Conservation (phyloP, 805 yeast genomes). For the Pichia cephalocereana region DNA sequence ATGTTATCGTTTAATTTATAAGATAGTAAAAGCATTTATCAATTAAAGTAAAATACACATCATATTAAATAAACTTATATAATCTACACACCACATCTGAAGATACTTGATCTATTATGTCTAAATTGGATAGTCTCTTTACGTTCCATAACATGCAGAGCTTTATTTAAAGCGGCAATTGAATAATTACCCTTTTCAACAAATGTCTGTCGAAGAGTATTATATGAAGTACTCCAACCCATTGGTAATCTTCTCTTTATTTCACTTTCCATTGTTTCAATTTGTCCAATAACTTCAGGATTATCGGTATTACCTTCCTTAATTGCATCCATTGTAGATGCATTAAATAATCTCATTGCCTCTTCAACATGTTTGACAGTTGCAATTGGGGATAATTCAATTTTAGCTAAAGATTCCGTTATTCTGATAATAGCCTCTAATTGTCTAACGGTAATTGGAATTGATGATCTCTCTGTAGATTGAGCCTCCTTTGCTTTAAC, state of each 20-base stretch:
- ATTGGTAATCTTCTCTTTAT: conserved; percentile 85
- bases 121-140: conserved; percentile 83
- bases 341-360: conserved; percentile 87
- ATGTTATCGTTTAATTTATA: conserved; percentile 24
- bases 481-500: conserved; percentile 73
- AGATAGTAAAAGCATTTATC: too few species aligned
- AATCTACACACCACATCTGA: conserved; percentile 54
- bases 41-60: not conserved
- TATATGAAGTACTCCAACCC: conserved; percentile 91
- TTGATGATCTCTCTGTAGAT: conserved; percentile 83
- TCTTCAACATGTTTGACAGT: conserved; percentile 87
- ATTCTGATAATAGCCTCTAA: conserved; percentile 95
- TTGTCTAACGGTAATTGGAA: conserved; percentile 96
- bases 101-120: conserved; percentile 75
- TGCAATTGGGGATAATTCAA: conserved; percentile 76
- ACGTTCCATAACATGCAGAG: conserved; percentile 71
- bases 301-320: conserved; percentile 45
- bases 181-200: conserved; percentile 51
- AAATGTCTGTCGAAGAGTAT: conserved; percentile 75
- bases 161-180: conserved; percentile 70
- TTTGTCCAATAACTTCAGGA: conserved; percentile 55
- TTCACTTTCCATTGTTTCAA: conserved; percentile 72
- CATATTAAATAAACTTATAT: not conserved
- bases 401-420: conserved; percentile 86
- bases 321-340: conserved; percentile 93